phyloP scores from a whole-genome alignment of 192 early-diverging fungal genomes.

The Entomortierella lignicola region DNA sequence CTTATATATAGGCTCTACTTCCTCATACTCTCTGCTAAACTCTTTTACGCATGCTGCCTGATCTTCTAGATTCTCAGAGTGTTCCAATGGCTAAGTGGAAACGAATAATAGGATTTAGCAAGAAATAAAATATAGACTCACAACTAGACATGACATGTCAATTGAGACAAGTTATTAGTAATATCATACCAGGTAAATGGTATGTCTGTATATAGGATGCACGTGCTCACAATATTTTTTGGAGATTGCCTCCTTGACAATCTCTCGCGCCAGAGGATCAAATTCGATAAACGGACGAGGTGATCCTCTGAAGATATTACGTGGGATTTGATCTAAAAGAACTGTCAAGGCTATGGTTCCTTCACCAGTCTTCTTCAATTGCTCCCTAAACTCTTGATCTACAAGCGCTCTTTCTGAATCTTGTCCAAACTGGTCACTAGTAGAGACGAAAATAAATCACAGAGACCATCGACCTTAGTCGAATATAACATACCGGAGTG shows the following conservation, averaged over 20 bases:
- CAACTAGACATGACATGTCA: too few relatives aligned
- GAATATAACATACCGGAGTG: background rate
- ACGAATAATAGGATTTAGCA: too few relatives aligned
- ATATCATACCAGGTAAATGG: slow-evolving; percentile 62
- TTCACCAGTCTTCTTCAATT: slow-evolving; percentile 21
- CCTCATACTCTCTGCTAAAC: slow-evolving; percentile 48
- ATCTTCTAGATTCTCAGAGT: slow-evolving; percentile 70
- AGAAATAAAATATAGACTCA: background rate
- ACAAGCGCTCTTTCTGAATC: slow-evolving; percentile 33
- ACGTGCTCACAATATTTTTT: slow-evolving; percentile 60
- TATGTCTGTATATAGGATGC: slow-evolving; percentile 61
- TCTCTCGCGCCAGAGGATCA: slow-evolving; percentile 63
- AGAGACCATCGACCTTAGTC: too few relatives aligned
- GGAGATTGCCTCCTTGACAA: slow-evolving; percentile 61
- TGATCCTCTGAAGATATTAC: slow-evolving; percentile 71
- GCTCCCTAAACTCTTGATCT: slow-evolving; percentile 14
- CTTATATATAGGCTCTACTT: slow-evolving; percentile 51
- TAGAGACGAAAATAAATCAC: background rate
- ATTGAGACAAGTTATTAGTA: background rate
- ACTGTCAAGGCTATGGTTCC: slow-evolving; percentile 54
- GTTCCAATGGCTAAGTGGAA: slow-evolving; percentile 63
- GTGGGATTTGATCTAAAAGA: slow-evolving; percentile 71
- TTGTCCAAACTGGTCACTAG: slow-evolving; percentile 16
- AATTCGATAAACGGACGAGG: slow-evolving; percentile 63
- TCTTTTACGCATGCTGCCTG: slow-evolving; percentile 65